Evolutionary conservation across 257 asterid species (phyloP).

Genomic region (Solanum chiquidenum): DNA sequence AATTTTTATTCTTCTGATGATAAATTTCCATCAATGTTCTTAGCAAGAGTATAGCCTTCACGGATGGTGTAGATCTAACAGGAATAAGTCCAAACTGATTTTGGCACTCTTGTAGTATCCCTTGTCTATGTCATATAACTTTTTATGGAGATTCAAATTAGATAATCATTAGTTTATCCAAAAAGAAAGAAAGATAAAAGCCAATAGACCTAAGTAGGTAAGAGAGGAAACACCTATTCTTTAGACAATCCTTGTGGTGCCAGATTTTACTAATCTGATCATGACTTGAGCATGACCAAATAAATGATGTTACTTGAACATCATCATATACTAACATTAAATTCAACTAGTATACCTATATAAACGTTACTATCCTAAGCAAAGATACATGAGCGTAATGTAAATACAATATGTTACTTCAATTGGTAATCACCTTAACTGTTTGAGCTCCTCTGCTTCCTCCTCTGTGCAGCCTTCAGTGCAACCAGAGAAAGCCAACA

Average conservation of each 20-base stretch:
- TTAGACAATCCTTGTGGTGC: background rate
- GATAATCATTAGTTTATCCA: background rate
- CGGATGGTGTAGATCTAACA: background rate
- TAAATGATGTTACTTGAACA: background rate
- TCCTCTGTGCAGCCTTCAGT: conserved; percentile 76
- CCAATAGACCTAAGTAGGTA: background rate
- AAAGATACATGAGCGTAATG: background rate
- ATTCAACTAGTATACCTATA: background rate
- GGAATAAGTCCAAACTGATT: background rate
- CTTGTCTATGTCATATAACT: background rate
- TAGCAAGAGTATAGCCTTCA: background rate
- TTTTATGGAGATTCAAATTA: background rate
- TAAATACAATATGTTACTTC: background rate
- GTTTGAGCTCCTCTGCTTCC: conserved; percentile 84
- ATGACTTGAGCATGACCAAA: background rate
- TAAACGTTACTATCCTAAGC: background rate
- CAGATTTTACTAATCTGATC: background rate
- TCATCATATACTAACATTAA: background rate
- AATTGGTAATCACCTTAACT: conserved; percentile 39
- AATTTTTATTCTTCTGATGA: background rate
- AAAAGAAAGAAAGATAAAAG: background rate
- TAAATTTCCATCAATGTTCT: background rate
- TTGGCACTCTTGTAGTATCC: background rate
- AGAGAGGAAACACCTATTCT: background rate
- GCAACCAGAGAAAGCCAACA: conserved; percentile 96